Base-by-base conservation (phyloP, 257 asterid species). In the Capsicum chinense region DNA sequence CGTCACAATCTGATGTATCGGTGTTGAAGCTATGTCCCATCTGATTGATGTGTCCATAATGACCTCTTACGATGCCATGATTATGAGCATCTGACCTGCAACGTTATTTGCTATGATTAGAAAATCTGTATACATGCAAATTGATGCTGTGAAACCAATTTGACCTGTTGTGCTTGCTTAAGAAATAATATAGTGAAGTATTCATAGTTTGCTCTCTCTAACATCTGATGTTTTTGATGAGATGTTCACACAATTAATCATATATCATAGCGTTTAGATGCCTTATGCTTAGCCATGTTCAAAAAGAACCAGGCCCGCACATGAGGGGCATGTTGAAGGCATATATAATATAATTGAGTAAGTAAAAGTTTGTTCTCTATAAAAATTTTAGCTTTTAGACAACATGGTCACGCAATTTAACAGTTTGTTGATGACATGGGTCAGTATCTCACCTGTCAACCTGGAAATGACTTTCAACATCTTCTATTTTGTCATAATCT, bases 61-160 rank as follows among this genome's bases (percentile, higher is more conserved):
- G 85, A 63, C 15, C 64, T 83, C 74, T 12, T 80, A 70, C n/a
- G 3, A 19, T 47, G 17, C 44, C 59, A 52, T 39, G 67, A 47
- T 19, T 47, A 59, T 83, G 56, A 54, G 79, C 56, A 54, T 39
- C 47, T 62, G 76, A 42, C 60, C 57, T 5, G 37, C 84, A 76
- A 85, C 74, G 83, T 33, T 17, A 19, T 68, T 68, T 50, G 12
- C 57, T 16, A 35, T 21, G 50, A n/a, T 42, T 21, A 76, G 47
- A 13, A 19, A 50, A 14, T 88, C 33, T 85, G 80, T 84, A 66
- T 54, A 59, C 90, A 90, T 79, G 92, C 93, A 79, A 6, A 85
- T 90, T 11, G 91, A 89, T 9, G 90, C 88, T 7, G 95, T 6
- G 92, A 90, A 91, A 87, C 93, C 92, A 91, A 71, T 90, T 57